phyloP scores from a whole-genome alignment of 441 rosid genomes.

The Euphorbia corollata region DNA sequence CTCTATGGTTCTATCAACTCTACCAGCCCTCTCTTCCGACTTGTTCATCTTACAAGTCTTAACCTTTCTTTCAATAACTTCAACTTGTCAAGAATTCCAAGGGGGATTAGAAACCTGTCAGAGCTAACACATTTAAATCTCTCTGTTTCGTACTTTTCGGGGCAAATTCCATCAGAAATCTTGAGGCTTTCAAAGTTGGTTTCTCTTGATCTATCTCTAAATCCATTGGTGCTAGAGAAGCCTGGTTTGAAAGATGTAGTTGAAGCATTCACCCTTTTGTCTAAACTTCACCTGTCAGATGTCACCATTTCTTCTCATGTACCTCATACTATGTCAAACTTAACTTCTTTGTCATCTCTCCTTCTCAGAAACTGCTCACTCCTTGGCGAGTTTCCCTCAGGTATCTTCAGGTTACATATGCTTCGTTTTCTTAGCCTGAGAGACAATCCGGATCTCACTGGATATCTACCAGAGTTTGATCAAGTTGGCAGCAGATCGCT shows the following conservation, averaged over 20 bases:
- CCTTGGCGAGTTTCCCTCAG: background rate
- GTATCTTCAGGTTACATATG: conserved; percentile 13
- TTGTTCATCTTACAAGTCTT: conserved; percentile 16
- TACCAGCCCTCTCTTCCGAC: conserved; percentile 19
- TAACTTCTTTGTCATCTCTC: conserved; percentile 9
- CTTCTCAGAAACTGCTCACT: background rate
- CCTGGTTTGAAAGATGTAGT: background rate
- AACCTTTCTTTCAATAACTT: conserved; percentile 19
- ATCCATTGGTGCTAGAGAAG: background rate
- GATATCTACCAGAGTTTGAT: background rate
- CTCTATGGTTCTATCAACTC: conserved; percentile 25
- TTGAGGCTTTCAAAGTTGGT: conserved; percentile 14
- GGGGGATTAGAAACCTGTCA: background rate
- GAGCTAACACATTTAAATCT: conserved; percentile 16
- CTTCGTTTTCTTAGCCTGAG: conserved; percentile 7
- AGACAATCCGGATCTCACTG: background rate
- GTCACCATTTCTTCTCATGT: background rate
- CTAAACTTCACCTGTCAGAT: background rate
- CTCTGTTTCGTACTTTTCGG: rapidly evolving
- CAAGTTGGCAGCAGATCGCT: background rate
- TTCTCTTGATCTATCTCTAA: conserved; percentile 5
- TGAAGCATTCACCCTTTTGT: background rate
- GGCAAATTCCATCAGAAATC: conserved; percentile 15
- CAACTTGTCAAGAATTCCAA: conserved; percentile 6
- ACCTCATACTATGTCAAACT: background rate